Conservation (phyloP, 768 basidiomycete genomes). For the Scleroderma bovista region DNA sequence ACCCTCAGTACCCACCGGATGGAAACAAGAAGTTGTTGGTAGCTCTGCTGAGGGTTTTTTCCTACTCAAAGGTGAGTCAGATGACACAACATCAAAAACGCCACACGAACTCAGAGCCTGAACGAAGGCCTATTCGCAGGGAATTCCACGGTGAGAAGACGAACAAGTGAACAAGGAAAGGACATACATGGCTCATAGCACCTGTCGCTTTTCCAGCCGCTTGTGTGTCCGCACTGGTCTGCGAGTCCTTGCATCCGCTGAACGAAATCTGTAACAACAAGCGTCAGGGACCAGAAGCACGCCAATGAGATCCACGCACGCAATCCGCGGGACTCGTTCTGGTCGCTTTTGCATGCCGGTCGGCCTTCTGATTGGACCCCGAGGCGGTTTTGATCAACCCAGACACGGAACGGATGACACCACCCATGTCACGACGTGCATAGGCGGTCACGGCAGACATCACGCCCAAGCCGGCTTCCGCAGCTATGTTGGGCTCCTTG, state of each 20-base stretch:
- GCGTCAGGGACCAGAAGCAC: too few species aligned
- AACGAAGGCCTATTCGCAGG: slow-evolving; percentile 46
- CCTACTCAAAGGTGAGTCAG: slow-evolving; percentile 21
- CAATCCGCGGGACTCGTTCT: slow-evolving; percentile 83
- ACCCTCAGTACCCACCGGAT: slow-evolving; percentile 32
- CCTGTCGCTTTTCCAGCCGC: slow-evolving; percentile 65
- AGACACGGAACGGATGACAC: slow-evolving; percentile 68
- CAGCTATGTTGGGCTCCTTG: slow-evolving; percentile 87
- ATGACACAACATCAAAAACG: background rate
- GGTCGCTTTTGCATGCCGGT: slow-evolving; percentile 51
- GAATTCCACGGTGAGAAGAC: background rate
- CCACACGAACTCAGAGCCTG: slow-evolving; percentile 41
- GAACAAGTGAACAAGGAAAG: background rate
- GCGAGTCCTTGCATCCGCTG: slow-evolving; percentile 76
- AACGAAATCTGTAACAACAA: slow-evolving; percentile 58
- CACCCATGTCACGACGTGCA: slow-evolving; percentile 72
- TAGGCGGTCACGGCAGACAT: slow-evolving; percentile 76
- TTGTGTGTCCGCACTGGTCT: slow-evolving; percentile 75
- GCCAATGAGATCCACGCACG: slow-evolving; percentile 42
- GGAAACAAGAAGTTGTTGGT: slow-evolving; percentile 41
- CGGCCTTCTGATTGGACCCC: slow-evolving; percentile 59
- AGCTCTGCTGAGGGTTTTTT: slow-evolving; percentile 45
- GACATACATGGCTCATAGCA: slow-evolving; percentile 72
- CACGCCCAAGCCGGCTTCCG: slow-evolving; percentile 84
- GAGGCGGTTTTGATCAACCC: slow-evolving; percentile 72